phyloP scores from a whole-genome alignment of 768 basidiomycete species.

The Boletales sp. region DNA sequence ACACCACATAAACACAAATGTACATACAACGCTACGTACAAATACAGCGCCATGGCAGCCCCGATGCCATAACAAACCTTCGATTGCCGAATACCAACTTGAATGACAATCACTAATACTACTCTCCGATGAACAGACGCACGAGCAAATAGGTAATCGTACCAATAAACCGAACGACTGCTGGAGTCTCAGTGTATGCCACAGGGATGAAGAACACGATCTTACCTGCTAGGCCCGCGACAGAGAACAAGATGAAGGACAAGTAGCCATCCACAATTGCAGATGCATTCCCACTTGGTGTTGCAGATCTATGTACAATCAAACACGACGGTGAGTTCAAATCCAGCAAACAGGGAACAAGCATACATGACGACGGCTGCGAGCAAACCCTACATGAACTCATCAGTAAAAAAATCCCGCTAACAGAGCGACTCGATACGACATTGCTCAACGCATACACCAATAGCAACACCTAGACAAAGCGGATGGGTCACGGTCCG shows the following conservation, averaged over 20 bases:
- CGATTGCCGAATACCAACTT: no score
- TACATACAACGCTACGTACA: no score
- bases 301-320: constrained; percentile 27
- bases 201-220: constrained; percentile 12
- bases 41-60: no score
- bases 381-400: constrained; percentile 50
- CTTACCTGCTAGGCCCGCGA: constrained; percentile 84
- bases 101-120: not conserved
- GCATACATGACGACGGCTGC: constrained; percentile 73
- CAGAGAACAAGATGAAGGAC: constrained; percentile 84
- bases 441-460: constrained; percentile 90
- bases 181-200: not conserved
- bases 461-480: constrained; percentile 65
- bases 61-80: no score
- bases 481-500: constrained; percentile 11
- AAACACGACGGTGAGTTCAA: not conserved
- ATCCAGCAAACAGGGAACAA: constrained; percentile 4
- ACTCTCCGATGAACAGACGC: constrained; percentile 88
- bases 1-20: no score
- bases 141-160: constrained; percentile 80
- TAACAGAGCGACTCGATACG: constrained; percentile 25
- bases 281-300: constrained; percentile 46
- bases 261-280: constrained; percentile 79
- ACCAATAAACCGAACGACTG: constrained; percentile 84
- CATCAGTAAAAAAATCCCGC: constrained; percentile 6